Evolutionary conservation across 2,329 filamentous ascomycete species (phyloP), one percentile per base, ranked within the genome.

Genomic region (Tolypocladium sp.): DNA sequence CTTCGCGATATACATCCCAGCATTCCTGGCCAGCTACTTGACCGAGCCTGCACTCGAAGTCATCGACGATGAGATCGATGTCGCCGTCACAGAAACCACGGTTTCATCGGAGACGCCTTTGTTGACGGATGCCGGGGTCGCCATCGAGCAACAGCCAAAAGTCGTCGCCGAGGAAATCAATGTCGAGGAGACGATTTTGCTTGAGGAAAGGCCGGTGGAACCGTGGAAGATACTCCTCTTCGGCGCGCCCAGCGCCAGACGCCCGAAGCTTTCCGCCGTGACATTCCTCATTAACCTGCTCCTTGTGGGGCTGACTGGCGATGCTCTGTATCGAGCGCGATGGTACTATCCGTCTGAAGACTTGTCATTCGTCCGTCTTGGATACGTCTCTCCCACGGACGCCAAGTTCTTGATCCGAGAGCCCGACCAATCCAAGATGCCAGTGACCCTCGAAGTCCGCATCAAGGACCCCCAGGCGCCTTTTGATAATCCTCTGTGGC

Each of bases 331-430:
- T 69, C 84, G 89, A 25, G 88, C 89, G 2, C 84, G 85, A 13
- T 72, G 87, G 60, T 82, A 88, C 40, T 81, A 96, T 71, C 85
- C 88, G 4, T 85, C 80, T 33, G 77, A 90, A 35, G 86, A 95
- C 63, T 77, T 96, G 13, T 90, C 92, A 0, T 96, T 99, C 71
- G 90, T 90, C 46, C 84, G 94, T 10, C 78, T 96, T 20, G 94
- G 94, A 33, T 93, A 93, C 70, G 88, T 97, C 35, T 96, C 92
- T 5, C 83, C 90, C 22, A 83, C 80, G 0, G 88, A 88, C 59
- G 94, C 92, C 27, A 92, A 86, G 61, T 81, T 99, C 44, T 76
- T 99, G 35, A 79, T 99, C 54, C 84, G 94, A 59, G 94, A 97
- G 72, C 91, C 94, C 1, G 84, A 96, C 65, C 79, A 84, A 57